Evolutionary conservation across 805 yeast species (phyloP), one percentile per base, ranked within the genome.

Genomic region (Cyberlindnera euphorbiiphila): DNA sequence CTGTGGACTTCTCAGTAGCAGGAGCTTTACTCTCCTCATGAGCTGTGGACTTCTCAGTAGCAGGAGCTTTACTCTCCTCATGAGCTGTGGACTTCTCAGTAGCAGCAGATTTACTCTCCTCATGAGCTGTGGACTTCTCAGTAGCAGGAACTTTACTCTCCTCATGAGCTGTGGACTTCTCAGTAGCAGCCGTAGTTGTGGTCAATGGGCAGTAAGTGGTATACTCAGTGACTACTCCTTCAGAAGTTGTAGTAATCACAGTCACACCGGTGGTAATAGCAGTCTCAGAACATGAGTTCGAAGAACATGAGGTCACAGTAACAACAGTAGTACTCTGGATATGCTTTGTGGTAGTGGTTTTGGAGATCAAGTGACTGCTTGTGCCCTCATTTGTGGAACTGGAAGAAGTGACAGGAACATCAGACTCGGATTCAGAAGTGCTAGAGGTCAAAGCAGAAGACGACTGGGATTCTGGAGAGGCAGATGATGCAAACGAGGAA

Each of bases 161-260:
- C n/a, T n/a, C n/a, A n/a, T n/a, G n/a, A n/a, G n/a, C n/a, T n/a
- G 37, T 19, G 18, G 17, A 12, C 8, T 18, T 25, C 15, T 19
- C 24, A 20, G 19, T 31, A 18, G 31, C 30, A 4, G 13, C 25
- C 7, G 34, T 31, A 6, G 12, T 13, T n/a, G n/a, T n/a, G 9
- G 41, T 31, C 19, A 45, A 20, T 37, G 49, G 49, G 18, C 49
- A 45, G 37, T 39, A 45, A n/a, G 49, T 45, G 33, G 49, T 45
- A 36, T 45, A 45, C 18, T n/a, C 53, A 11, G 70, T 70, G 26
- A 36, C 59, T 2, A 41, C 39, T 10, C 68, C 61, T 16, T 42
- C 42, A 12, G 40, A 34, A 6, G 62, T 53, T 5, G 54, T 49
- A 8, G 65, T 59, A 13, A 57, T 53, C 25, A 65, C 59, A 25